phyloP scores from a whole-genome alignment of 495 filamentous ascomycete species.

The Podospora australis region DNA sequence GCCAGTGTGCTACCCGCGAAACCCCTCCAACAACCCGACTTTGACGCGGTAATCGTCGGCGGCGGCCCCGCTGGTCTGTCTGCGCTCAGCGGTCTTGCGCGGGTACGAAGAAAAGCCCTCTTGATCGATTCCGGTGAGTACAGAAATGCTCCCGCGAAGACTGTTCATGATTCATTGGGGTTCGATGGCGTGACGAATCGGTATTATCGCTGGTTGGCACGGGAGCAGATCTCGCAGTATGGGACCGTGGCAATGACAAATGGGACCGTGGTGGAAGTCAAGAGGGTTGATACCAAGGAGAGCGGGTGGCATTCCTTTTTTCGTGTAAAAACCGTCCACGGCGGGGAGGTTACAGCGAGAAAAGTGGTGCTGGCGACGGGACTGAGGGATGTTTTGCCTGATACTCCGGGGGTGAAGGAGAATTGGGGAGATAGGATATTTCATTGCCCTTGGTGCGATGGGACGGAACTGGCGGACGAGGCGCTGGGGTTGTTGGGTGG shows the following conservation, averaged over 20 bases:
- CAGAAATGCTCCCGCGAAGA: constrained; percentile 47
- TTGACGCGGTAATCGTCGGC: constrained; percentile 30
- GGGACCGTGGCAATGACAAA: constrained; percentile 42
- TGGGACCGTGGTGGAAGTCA: constrained; percentile 43
- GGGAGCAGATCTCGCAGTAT: constrained; percentile 46
- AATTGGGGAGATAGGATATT: constrained; percentile 53
- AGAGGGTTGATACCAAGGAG: constrained; percentile 27
- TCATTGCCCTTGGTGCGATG: constrained; percentile 60
- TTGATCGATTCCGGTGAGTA: constrained; percentile 52
- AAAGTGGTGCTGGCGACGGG: constrained; percentile 53
- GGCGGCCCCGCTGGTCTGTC: constrained; percentile 36
- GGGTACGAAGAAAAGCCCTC: constrained; percentile 45
- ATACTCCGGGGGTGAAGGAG: constrained; percentile 43
- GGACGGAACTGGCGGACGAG: constrained; percentile 52
- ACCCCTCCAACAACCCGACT: constrained; percentile 19
- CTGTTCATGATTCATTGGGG: constrained; percentile 55
- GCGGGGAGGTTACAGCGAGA: constrained; percentile 33
- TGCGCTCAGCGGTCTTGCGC: constrained; percentile 48
- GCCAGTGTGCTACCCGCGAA: no score
- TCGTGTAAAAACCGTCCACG: constrained; percentile 25
- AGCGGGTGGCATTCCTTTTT: no score
- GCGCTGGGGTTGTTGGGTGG: constrained; percentile 47
- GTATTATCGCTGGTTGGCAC: constrained; percentile 46
- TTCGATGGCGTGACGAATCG: constrained; percentile 50
- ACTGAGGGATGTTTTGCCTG: constrained; percentile 47